These are phyloP conservation scores for Chlorella variabilis DNA, from an alignment of 163 green algal genomes.

Conservation along the genomic window DNA sequence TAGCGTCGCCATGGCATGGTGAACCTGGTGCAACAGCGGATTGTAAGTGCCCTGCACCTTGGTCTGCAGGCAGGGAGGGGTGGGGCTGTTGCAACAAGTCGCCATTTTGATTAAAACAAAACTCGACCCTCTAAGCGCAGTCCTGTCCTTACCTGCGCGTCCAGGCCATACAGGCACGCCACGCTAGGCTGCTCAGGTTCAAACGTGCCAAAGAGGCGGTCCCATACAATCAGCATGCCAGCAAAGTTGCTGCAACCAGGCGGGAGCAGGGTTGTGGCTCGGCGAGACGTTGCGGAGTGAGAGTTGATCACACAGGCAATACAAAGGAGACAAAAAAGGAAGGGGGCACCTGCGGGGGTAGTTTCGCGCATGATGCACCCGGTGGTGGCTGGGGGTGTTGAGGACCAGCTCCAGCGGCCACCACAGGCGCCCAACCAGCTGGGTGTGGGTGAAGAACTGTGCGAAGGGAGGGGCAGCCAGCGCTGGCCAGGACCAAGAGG, in stretches of 20 bases:
- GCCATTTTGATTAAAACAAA: too few relatives aligned
- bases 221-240: conserved; percentile 57
- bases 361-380: conserved; percentile 58
- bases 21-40: conserved; percentile 46
- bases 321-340: too few relatives aligned
- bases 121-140: too few relatives aligned
- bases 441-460: conserved; percentile 55
- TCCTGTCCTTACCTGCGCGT: conserved; percentile 3
- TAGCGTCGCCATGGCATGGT: conserved; percentile 29
- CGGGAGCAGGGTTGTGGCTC: too few relatives aligned
- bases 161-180: conserved; percentile 41
- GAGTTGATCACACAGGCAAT: too few relatives aligned
- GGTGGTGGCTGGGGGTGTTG: conserved; percentile 53
- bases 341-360: conserved; percentile 40
- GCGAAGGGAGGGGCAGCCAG: too few relatives aligned
- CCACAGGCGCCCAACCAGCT: conserved; percentile 41
- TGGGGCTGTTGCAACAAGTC: too few relatives aligned
- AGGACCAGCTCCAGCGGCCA: conserved; percentile 45
- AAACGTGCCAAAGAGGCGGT: conserved; percentile 58
- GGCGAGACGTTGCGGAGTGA: too few relatives aligned
- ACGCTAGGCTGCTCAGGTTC: conserved; percentile 17
- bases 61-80: too few relatives aligned
- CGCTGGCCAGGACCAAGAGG: too few relatives aligned
- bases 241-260: conserved; percentile 51
- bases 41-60: conserved; percentile 41